These are phyloP conservation scores for Kwoniella sp. DNA, from an alignment of 768 basidiomycete genomes.

Conservation along the genomic window DNA sequence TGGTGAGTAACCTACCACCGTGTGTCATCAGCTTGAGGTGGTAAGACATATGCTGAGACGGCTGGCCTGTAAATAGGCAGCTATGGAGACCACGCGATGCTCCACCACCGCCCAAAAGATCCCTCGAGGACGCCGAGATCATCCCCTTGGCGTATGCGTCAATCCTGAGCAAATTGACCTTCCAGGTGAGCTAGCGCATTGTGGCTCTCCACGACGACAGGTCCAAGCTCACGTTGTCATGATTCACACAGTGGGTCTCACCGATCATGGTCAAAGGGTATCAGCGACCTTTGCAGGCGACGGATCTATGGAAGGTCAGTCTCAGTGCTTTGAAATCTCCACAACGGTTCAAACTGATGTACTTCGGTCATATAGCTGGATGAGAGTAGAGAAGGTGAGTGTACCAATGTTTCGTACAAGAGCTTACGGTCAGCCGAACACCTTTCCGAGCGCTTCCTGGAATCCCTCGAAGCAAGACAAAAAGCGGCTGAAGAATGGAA, in stretches of 20 bases:
- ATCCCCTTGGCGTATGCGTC: constrained; percentile 67
- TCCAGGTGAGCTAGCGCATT: constrained; percentile 62
- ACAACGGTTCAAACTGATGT: constrained; percentile 4
- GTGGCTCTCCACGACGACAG: not conserved
- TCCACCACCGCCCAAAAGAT: constrained; percentile 64
- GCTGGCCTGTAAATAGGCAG: constrained; percentile 32
- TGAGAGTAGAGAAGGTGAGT: constrained; percentile 40
- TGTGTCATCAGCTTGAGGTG: not conserved
- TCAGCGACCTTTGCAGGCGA: constrained; percentile 71
- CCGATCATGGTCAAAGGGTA: constrained; percentile 64
- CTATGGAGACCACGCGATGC: constrained; percentile 65
- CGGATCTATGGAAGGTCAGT: constrained; percentile 72
- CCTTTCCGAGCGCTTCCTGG: constrained; percentile 64
- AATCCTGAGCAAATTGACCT: constrained; percentile 66
- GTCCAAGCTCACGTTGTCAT: not conserved
- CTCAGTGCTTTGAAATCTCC: not conserved
- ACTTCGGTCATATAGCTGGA: constrained; percentile 35
- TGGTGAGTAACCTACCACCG: constrained; percentile 24
- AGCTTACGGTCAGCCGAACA: constrained; percentile 59
- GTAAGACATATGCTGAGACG: not conserved
- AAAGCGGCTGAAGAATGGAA: constrained; percentile 65
- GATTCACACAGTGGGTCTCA: constrained; percentile 49
- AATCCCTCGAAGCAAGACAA: constrained; percentile 63
- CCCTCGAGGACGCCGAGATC: constrained; percentile 65
- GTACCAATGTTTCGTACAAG: not conserved